Conservation (phyloP, 345 rosid species). For the Citrus reticulata region DNA sequence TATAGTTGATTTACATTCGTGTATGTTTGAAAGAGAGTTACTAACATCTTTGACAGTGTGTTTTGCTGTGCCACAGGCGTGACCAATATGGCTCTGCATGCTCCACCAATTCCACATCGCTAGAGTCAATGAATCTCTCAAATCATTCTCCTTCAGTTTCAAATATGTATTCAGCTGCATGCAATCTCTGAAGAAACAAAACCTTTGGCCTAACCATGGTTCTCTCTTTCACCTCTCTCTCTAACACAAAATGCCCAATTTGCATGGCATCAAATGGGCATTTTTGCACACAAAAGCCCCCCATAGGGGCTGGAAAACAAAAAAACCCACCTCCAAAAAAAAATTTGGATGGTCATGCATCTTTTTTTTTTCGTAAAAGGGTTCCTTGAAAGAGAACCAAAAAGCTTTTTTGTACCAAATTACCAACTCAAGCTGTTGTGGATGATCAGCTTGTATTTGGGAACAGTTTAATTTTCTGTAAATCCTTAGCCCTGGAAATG, state of each 20-base stretch:
- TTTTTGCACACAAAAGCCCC: slow-evolving; percentile 50
- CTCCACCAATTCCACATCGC: slow-evolving; percentile 67
- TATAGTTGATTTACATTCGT: background rate
- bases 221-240: slow-evolving; percentile 33
- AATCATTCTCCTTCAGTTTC: slow-evolving; percentile 17
- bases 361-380: slow-evolving; percentile 29
- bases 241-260: slow-evolving; percentile 44
- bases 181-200: slow-evolving; percentile 16
- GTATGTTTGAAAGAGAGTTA: slow-evolving; percentile 14
- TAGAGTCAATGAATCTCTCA: slow-evolving; percentile 24
- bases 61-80: slow-evolving; percentile 99
- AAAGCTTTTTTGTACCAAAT: slow-evolving; percentile 15
- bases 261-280: slow-evolving; percentile 31
- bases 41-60: slow-evolving; percentile 91
- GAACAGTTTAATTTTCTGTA: background rate
- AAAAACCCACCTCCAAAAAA: slow-evolving; percentile 27
- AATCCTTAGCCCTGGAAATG: slow-evolving; percentile 23
- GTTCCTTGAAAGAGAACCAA: slow-evolving; percentile 46
- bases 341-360: slow-evolving; percentile 38
- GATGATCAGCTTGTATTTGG: slow-evolving; percentile 36
- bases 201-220: slow-evolving; percentile 92
- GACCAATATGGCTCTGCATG: slow-evolving; percentile 52
- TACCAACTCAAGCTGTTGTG: slow-evolving; percentile 36
- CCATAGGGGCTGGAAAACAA: slow-evolving; percentile 42
- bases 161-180: slow-evolving; percentile 1